Evolutionary conservation across 129 eudicot genomes (phyloP), one percentile per base, ranked within the genome.

Genomic region (Lactuca saligna): DNA sequence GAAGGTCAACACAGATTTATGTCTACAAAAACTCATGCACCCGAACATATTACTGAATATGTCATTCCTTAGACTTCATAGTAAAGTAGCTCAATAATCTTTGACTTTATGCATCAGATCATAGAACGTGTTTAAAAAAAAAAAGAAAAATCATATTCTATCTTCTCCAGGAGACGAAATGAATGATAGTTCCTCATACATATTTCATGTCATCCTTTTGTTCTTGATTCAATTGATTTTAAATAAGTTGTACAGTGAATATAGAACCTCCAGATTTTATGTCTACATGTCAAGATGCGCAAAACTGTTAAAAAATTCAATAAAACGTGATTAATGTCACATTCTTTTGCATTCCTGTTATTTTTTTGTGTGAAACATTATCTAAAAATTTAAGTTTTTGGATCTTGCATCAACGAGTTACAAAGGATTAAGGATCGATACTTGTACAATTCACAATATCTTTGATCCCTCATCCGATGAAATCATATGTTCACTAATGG

Each of bases 401-500:
- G 37, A 17, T 57, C 31, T 57, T 13, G 78, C 32, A 29, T 63
- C 17, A 29, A 17, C 67, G 38, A 33, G 42, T 74, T 65, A 44
- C 11, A 48, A 6, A 31, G 41, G 13, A 46, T 1, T 20, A 20
- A 20, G 20, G 20, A 20, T 74, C 34, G 42, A 49, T 16, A 20
- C 53, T 39, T 32, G 39, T 50, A 54, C 64, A 55, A 44, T 13
- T 20, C 42, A 29, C 64, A 69, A 38, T 25, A n/a, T 34, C 9
- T 4, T 29, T 65, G 25, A 41, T 13, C 20, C 5, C 12, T 54
- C n/a, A 8, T 75, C 25, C 15, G 35, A 10, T 49, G 61, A 46
- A 66, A 75, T 58, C 65, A 57, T 33, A 20, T 48, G 41, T 56
- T 66, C 54, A 49, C 53, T 75, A 11, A 60, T 7, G 29, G 50